These are phyloP conservation scores for Penicillium cosmopolitanum DNA, from an alignment of 495 filamentous ascomycete genomes.

Conservation along the genomic window DNA sequence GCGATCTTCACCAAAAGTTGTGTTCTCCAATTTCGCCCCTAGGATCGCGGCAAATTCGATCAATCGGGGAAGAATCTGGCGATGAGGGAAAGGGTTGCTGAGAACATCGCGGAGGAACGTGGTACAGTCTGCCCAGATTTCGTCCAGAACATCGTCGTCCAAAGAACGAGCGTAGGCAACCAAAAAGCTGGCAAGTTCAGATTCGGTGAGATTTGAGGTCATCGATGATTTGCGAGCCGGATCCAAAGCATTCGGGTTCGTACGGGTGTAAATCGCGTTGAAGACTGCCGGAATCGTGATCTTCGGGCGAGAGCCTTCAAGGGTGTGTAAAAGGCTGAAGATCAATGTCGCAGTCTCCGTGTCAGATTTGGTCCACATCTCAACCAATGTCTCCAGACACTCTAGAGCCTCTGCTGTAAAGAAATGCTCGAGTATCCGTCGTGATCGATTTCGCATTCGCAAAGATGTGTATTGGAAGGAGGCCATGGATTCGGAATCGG, in stretches of 20 bases:
- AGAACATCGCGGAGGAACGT: slow-evolving; percentile 88
- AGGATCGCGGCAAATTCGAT: slow-evolving; percentile 88
- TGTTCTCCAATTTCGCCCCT: slow-evolving; percentile 94
- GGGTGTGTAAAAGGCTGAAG: slow-evolving; percentile 83
- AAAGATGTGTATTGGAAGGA: slow-evolving; percentile 89
- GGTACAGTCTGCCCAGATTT: slow-evolving; percentile 96
- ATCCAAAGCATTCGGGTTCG: slow-evolving; percentile 81
- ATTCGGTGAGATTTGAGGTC: slow-evolving; percentile 79
- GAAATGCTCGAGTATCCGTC: slow-evolving; percentile 86
- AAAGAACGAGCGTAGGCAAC: slow-evolving; percentile 85
- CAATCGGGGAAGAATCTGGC: slow-evolving; percentile 84
- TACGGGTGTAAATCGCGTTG: slow-evolving; percentile 93
- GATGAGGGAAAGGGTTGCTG: slow-evolving; percentile 91
- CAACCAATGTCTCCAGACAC: slow-evolving; percentile 87
- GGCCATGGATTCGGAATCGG: slow-evolving; percentile 72
- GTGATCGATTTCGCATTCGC: slow-evolving; percentile 84
- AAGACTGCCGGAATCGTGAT: slow-evolving; percentile 96
- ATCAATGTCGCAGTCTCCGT: slow-evolving; percentile 53
- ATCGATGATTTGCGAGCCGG: slow-evolving; percentile 80
- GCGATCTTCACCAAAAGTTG: slow-evolving; percentile 93
- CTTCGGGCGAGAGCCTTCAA: slow-evolving; percentile 89
- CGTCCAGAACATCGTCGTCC: slow-evolving; percentile 98
- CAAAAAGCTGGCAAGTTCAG: slow-evolving; percentile 83
- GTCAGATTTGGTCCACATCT: slow-evolving; percentile 69
- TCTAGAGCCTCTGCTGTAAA: slow-evolving; percentile 95